Conservation (phyloP, 2,329 filamentous ascomycete species). For the Alternaria solani region DNA sequence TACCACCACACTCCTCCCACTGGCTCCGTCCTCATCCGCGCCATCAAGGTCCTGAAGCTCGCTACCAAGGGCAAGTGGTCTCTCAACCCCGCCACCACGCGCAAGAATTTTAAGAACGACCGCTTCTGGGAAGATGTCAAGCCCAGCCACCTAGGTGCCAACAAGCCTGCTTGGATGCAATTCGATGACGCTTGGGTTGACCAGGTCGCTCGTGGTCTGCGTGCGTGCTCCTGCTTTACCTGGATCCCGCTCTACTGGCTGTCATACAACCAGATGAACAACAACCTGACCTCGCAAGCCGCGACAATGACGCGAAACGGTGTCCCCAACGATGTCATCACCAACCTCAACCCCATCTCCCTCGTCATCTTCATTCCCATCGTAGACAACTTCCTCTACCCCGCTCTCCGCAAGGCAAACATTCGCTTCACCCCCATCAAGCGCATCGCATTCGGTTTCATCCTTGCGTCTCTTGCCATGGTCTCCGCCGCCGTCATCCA, state of each 20-base stretch:
- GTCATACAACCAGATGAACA: conserved; percentile 63
- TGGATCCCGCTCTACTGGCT: conserved; percentile 59
- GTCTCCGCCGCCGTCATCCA: conserved; percentile 61
- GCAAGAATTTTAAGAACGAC: conserved; percentile 64
- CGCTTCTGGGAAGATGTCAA: conserved; percentile 74
- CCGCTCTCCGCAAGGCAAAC: conserved; percentile 55
- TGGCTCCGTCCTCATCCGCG: conserved; percentile 75
- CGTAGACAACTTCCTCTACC: conserved; percentile 63
- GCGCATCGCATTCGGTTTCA: conserved; percentile 62
- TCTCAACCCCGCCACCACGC: conserved; percentile 67
- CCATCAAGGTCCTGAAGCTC: conserved; percentile 66
- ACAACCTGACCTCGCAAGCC: conserved; percentile 64
- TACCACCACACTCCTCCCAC: conserved; percentile 72
- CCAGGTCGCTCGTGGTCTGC: conserved; percentile 50
- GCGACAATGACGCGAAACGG: conserved; percentile 62
- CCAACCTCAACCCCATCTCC: conserved; percentile 62
- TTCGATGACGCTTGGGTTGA: conserved; percentile 87
- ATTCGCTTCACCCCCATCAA: conserved; percentile 63
- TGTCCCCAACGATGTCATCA: conserved; percentile 64
- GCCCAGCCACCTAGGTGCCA: conserved; percentile 66
- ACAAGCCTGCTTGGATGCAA: conserved; percentile 76
- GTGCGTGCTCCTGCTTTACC: conserved; percentile 59
- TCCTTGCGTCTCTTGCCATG: conserved; percentile 59
- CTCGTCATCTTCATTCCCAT: conserved; percentile 65
- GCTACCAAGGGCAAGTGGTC: conserved; percentile 71